Conservation (phyloP, 768 basidiomycete genomes). For the Mrakia frigida region DNA sequence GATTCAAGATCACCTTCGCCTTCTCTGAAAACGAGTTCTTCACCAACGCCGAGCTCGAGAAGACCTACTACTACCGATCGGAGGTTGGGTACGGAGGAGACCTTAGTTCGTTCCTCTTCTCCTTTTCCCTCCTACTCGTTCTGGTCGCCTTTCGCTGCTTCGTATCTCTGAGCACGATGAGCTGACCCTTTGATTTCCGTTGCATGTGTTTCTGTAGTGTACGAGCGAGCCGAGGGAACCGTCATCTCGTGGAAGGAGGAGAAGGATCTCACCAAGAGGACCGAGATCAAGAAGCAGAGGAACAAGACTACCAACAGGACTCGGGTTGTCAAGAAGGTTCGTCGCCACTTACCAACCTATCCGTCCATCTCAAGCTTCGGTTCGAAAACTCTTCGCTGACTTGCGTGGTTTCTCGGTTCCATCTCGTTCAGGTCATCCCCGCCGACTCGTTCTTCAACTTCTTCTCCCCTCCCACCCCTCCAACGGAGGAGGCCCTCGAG, state of each 20-base stretch:
- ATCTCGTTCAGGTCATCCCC: constrained; percentile 64
- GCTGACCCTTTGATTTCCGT: background rate
- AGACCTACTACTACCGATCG: constrained; percentile 84
- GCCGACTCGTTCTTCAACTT: constrained; percentile 99
- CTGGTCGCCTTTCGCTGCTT: background rate
- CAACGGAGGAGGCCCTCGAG: constrained; percentile 62
- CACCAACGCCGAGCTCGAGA: constrained; percentile 71
- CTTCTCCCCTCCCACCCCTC: constrained; percentile 75
- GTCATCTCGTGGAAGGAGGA: constrained; percentile 97
- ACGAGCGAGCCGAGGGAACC: constrained; percentile 86
- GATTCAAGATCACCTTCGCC: constrained; percentile 80
- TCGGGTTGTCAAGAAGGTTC: constrained; percentile 54
- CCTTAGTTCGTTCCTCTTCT: constrained; percentile 47
- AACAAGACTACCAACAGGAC: constrained; percentile 72
- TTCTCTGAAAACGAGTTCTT: constrained; percentile 83
- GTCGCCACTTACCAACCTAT: no score
- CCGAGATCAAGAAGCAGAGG: constrained; percentile 97
- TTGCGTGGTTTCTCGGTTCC: no score
- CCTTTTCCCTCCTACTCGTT: background rate
- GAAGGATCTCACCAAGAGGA: constrained; percentile 93
- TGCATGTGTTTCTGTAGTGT: constrained; percentile 54
- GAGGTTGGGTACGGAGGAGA: constrained; percentile 94
- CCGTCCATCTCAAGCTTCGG: no score
- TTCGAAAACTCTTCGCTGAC: no score
- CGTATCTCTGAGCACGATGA: background rate